These are phyloP conservation scores for Pleurotus tuber-regium DNA, from an alignment of 768 basidiomycete species.

Conservation along the genomic window DNA sequence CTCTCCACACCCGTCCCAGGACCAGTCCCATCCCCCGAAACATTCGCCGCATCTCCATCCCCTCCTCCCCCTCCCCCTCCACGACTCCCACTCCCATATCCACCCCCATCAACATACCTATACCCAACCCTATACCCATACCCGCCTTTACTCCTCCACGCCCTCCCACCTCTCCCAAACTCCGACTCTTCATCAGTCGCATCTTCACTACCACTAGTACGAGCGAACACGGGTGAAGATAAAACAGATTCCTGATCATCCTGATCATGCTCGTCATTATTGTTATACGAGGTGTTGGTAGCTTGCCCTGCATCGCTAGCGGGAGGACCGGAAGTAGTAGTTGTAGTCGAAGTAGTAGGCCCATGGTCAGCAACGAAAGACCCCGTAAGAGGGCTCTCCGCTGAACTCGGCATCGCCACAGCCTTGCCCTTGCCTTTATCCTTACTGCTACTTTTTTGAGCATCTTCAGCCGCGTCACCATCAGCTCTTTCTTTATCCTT, in stretches of 20 bases:
- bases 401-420: background rate
- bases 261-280: background rate
- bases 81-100: too few species aligned
- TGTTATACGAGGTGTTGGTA: too few species aligned
- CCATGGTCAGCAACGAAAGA: background rate
- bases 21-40: background rate
- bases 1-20: conserved; percentile 2
- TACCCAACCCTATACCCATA: conserved; percentile 4
- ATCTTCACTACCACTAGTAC: conserved; percentile 9
- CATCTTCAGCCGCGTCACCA: background rate
- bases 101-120: conserved; percentile 1
- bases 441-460: background rate
- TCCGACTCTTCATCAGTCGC: conserved; percentile 5
- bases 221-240: conserved; percentile 9
- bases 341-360: background rate
- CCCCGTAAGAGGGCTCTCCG: background rate
- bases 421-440: conserved; percentile 3
- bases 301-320: too few species aligned
- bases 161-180: background rate
- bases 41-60: background rate
- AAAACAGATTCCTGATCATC: conserved; percentile 1
- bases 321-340: background rate
- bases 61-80: background rate
- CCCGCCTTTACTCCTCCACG: conserved; percentile 9
- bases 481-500: conserved; percentile 7